Percentiles rank a stretch among this genome's conserved stretches.
phyloP scores from a whole-genome alignment of 441 rosid genomes.

The Gossypium trilobum region DNA sequence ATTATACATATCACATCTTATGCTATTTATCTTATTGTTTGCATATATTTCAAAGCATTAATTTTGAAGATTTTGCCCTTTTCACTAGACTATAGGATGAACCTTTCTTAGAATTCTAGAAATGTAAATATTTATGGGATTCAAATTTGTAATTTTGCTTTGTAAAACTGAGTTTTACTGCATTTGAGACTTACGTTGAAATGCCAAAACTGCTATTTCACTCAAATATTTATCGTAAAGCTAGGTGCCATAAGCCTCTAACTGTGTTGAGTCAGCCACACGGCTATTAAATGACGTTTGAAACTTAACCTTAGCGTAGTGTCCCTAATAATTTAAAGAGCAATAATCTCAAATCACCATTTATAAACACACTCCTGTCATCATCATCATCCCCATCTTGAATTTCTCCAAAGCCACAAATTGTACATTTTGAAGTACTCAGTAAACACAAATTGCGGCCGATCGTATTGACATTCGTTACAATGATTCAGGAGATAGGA shows the following conservation, averaged over 20 bases:
- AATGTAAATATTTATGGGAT: slow-evolving; percentile 22
- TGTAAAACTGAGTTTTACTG: slow-evolving; percentile 18
- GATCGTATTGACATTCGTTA: not conserved
- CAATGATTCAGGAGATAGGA: not conserved
- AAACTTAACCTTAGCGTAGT: not conserved
- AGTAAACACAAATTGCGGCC: not conserved
- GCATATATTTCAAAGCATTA: not conserved
- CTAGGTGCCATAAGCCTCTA: not conserved
- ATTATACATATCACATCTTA: not conserved
- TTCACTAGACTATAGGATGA: slow-evolving; percentile 10
- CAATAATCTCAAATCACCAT: not conserved
- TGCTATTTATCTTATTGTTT: not conserved
- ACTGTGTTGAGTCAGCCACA: not conserved
- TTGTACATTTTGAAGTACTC: not conserved
- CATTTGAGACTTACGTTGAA: slow-evolving; percentile 15
- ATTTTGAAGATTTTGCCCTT: not conserved
- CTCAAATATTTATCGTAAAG: not conserved
- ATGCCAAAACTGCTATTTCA: not conserved
- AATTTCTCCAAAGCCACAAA: not conserved
- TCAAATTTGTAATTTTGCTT: slow-evolving; percentile 23
- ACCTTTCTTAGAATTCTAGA: slow-evolving; percentile 8
- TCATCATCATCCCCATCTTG: not conserved
- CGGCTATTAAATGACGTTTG: not conserved
- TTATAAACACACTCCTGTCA: not conserved
- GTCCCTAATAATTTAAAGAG: not conserved